A percentile compares a stretch with the other conserved stretches of the same genome.
phyloP scores from a whole-genome alignment of 2,329 filamentous ascomycete genomes.

The Fusarium lateritium region DNA sequence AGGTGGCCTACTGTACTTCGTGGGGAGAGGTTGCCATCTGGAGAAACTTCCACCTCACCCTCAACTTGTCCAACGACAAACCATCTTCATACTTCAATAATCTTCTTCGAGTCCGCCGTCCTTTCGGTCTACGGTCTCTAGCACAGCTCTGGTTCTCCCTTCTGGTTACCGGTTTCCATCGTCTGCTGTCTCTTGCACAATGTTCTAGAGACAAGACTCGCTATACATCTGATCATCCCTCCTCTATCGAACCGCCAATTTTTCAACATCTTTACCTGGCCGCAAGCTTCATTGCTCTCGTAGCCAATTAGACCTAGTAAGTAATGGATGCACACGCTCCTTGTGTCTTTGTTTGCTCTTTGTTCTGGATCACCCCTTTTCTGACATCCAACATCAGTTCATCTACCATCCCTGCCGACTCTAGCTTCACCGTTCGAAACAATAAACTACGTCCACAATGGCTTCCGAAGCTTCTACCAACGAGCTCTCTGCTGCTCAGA shows the following conservation, averaged over 20 bases:
- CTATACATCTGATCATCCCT: conserved; percentile 47
- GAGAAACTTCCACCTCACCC: conserved; percentile 61
- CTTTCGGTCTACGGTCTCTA: conserved; percentile 50
- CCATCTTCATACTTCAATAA: conserved; percentile 46
- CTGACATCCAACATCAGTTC: conserved; percentile 35
- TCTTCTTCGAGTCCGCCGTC: conserved; percentile 45
- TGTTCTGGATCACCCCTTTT: not conserved
- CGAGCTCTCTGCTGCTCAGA: conserved; percentile 70
- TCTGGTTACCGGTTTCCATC: conserved; percentile 58
- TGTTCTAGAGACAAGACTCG: conserved; percentile 57
- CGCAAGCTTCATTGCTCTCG: conserved; percentile 46
- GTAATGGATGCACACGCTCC: not conserved
- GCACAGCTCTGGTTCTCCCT: conserved; percentile 58
- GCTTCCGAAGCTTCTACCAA: conserved; percentile 58
- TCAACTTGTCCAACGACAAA: conserved; percentile 51
- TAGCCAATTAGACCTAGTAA: conserved; percentile 38
- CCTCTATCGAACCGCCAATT: conserved; percentile 38
- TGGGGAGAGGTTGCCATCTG: conserved; percentile 50
- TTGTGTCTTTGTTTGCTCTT: not conserved
- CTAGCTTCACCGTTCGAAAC: conserved; percentile 30
- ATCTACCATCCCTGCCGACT: conserved; percentile 21
- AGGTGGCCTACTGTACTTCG: conserved; percentile 46
- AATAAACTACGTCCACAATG: conserved; percentile 55
- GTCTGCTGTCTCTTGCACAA: conserved; percentile 55
- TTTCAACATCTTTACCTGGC: conserved; percentile 33